phyloP scores from a whole-genome alignment of 768 basidiomycete genomes.

The Rhizopogon rudus region DNA sequence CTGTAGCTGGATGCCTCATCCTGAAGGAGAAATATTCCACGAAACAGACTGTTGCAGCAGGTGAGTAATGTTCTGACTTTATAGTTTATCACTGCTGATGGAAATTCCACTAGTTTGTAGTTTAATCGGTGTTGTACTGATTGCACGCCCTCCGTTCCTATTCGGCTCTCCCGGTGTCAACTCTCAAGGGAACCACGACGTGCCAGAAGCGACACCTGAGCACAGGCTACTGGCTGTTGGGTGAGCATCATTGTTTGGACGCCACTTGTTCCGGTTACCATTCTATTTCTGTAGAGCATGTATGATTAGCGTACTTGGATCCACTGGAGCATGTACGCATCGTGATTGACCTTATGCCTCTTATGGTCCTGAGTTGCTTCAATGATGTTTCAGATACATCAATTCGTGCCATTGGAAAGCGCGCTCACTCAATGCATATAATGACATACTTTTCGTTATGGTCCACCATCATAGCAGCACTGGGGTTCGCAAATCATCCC shows the following conservation, averaged over 20 bases:
- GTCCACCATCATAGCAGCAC: constrained; percentile 32
- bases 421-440: constrained; percentile 71
- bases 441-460: constrained; percentile 62
- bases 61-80: constrained; percentile 18
- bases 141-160: constrained; percentile 71
- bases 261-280: background rate
- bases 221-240: constrained; percentile 57
- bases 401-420: constrained; percentile 67
- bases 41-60: constrained; percentile 51
- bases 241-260: constrained; percentile 19
- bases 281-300: constrained; percentile 38
- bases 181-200: background rate
- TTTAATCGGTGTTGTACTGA: constrained; percentile 72
- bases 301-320: constrained; percentile 59
- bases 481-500: background rate
- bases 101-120: constrained; percentile 42
- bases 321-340: constrained; percentile 64
- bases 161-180: constrained; percentile 41
- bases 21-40: constrained; percentile 56
- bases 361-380: background rate
- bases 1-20: constrained; percentile 55
- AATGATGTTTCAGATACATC: constrained; percentile 32
- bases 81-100: background rate
- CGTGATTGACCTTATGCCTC: too few relatives aligned
- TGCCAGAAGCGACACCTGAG: constrained; percentile 16